Base-by-base conservation (phyloP, 1,284 basidiomycete genomes). In the Apiotrichum gracile region DNA sequence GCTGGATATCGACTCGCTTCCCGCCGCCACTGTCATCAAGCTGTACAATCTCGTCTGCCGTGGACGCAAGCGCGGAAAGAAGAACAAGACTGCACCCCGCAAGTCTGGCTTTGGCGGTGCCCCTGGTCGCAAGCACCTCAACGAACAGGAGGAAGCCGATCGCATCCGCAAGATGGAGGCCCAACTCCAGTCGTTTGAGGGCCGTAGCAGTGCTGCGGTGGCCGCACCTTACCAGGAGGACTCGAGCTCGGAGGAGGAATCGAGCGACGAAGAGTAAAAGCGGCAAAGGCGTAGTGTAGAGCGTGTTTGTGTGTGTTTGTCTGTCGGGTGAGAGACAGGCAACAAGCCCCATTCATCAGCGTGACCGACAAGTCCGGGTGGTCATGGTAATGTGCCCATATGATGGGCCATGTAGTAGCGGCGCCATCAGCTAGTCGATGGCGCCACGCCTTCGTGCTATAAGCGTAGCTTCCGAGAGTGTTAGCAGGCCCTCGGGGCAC, bases 31-130 rank as follows among this genome's bases (percentile, higher is more conserved):
- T 29, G 82, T 96, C 45, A 85, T 86, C 52, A 89, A 90, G 76
- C 81, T 97, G 26, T 97, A 96, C 79, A 92, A 93, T 75, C 91
- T 89, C 66, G 93, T 96, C 58, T 81, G 92, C 57, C 83, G 87
- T 10, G 69, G 71, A 19, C 61, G 67, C 29, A 65, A 67, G 45
- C 56, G 61, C 33, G 58, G 48, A 40, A 52, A 61, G 64, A 69
- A 61, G 51, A 58, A 45, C 44, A 57, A 51, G 63, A 53, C 29
- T 29, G 53, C 25, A 45, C 55, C 55, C 21, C 55, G 55, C 47
- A 69, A 65, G 51, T 56, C 81, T 83, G 52, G 82, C 80, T 34
- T 84, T 82, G 63, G 89, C 85, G 90, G 90, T 46, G 89, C 89
- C 4, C 77, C 89, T 49, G 88, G 90, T 70, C 84, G 88, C 57